Percentiles rank a stretch among this genome's conserved stretches.
These are phyloP conservation scores for Aspergillus arachidicola DNA, from an alignment of 2,329 filamentous ascomycete genomes.

Conservation along the genomic window DNA sequence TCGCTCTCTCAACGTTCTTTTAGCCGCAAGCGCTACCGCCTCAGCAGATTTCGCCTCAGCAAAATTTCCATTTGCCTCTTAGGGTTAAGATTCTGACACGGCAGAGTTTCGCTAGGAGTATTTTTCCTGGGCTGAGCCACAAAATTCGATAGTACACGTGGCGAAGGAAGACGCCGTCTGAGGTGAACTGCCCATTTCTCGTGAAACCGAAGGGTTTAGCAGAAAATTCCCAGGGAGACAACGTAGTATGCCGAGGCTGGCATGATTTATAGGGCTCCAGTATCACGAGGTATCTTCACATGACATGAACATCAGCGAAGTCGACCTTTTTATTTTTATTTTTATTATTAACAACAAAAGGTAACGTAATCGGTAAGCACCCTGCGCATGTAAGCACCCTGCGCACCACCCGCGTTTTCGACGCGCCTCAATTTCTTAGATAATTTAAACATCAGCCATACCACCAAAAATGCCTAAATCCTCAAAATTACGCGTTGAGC, in stretches of 20 bases:
- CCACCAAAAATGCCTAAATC: too few relatives aligned
- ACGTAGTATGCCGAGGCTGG: neutral
- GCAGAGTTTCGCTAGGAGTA: neutral
- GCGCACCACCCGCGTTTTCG: too few relatives aligned
- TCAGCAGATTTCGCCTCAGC: conserved; percentile 1
- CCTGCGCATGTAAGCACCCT: too few relatives aligned
- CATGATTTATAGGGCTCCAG: neutral
- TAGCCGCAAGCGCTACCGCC: conserved; percentile 1
- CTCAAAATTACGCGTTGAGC: too few relatives aligned
- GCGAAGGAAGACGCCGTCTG: neutral
- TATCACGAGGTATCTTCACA: neutral
- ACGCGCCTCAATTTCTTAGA: too few relatives aligned
- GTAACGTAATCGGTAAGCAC: too few relatives aligned
- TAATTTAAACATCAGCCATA: too few relatives aligned
- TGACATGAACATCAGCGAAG: neutral
- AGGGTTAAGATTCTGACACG: neutral
- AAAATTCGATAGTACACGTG: neutral
- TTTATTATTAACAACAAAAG: neutral
- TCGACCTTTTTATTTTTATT: neutral
- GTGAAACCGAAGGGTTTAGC: neutral
- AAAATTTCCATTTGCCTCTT: neutral
- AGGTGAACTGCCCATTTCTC: neutral
- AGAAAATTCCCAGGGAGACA: neutral
- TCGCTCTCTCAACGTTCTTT: neutral
- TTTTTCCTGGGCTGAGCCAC: neutral